phyloP scores from a whole-genome alignment of 2,329 filamentous ascomycete species.

The Amauroascus niger region DNA sequence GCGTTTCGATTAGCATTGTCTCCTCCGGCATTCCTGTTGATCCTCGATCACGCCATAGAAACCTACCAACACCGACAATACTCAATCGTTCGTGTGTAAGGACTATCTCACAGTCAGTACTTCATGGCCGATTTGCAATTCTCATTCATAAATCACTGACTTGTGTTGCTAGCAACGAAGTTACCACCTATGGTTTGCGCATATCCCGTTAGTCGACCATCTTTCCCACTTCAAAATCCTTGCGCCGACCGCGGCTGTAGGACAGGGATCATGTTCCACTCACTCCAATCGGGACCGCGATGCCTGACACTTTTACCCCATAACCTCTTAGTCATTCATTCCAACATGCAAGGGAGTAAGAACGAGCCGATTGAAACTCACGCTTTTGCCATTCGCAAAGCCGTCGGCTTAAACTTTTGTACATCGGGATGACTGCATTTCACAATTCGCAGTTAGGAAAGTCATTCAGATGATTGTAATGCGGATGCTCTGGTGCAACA shows the following conservation, averaged over 20 bases:
- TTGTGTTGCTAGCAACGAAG: constrained; percentile 81
- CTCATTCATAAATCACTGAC: constrained; percentile 46
- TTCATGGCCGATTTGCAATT: constrained; percentile 16
- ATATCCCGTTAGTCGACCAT: constrained; percentile 1
- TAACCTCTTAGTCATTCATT: constrained; percentile 1
- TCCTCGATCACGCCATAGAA: background rate
- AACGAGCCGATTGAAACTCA: constrained; percentile 42
- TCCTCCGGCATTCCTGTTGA: constrained; percentile 12
- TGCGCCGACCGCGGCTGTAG: constrained; percentile 7
- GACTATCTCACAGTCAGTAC: constrained; percentile 46
- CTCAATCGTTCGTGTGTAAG: constrained; percentile 95
- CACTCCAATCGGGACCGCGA: constrained; percentile 97
- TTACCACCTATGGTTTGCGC: constrained; percentile 61
- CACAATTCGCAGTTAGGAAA: background rate
- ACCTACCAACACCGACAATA: constrained; percentile 88
- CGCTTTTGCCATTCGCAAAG: constrained; percentile 88
- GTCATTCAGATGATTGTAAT: background rate
- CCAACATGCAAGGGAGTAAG: background rate
- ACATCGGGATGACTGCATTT: constrained; percentile 69
- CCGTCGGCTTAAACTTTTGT: constrained; percentile 89
- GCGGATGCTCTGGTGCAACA: background rate
- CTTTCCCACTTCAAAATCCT: background rate
- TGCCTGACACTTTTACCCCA: constrained; percentile 67
- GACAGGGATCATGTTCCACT: constrained; percentile 38
- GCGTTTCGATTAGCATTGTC: constrained; percentile 15